Percentiles rank a stretch among this genome's conserved stretches.
Conservation (phyloP, 176 grass and related monocot genomes). For the Phoenix roebelenii region DNA sequence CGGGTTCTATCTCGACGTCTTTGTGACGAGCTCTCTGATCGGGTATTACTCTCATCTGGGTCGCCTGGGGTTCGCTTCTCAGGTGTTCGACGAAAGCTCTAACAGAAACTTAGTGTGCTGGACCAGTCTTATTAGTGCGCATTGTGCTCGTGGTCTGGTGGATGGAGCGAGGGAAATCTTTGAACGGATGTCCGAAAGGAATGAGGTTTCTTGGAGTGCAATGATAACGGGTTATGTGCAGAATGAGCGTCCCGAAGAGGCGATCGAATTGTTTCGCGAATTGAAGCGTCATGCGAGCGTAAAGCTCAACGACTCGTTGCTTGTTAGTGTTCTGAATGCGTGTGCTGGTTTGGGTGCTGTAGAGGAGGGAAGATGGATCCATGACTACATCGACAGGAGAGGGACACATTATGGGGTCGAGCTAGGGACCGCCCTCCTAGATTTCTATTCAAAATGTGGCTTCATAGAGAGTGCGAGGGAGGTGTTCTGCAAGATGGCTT, state of each 20-base stretch:
- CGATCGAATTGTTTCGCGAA: conserved; percentile 6
- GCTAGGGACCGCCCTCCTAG: conserved; percentile 13
- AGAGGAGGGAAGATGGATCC: conserved; percentile 16
- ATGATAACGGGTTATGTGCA: conserved; percentile 15
- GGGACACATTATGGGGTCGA: background rate
- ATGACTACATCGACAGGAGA: background rate
- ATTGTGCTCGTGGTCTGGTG: background rate
- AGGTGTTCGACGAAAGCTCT: conserved; percentile 12
- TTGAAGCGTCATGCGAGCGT: background rate
- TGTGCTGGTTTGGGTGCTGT: conserved; percentile 1
- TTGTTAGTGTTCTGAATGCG: conserved; percentile 5
- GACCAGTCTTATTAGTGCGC: conserved; percentile 7
- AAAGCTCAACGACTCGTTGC: conserved; percentile 2
- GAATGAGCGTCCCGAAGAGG: conserved; percentile 8
- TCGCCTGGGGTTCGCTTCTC: background rate
- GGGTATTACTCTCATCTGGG: background rate
- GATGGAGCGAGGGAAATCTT: conserved; percentile 1
- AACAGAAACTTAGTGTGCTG: conserved; percentile 10
- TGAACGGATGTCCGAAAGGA: conserved; percentile 7
- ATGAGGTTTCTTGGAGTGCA: conserved; percentile 7
- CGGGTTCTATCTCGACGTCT: conserved; percentile 9
- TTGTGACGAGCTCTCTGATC: conserved; percentile 12
- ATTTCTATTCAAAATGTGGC: conserved; percentile 18
- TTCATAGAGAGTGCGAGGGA: background rate
- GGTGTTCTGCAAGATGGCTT: conserved; percentile 5